These are phyloP conservation scores for Pestalotiopsis sp. DNA, from an alignment of 2,329 filamentous ascomycete genomes.

Conservation along the genomic window DNA sequence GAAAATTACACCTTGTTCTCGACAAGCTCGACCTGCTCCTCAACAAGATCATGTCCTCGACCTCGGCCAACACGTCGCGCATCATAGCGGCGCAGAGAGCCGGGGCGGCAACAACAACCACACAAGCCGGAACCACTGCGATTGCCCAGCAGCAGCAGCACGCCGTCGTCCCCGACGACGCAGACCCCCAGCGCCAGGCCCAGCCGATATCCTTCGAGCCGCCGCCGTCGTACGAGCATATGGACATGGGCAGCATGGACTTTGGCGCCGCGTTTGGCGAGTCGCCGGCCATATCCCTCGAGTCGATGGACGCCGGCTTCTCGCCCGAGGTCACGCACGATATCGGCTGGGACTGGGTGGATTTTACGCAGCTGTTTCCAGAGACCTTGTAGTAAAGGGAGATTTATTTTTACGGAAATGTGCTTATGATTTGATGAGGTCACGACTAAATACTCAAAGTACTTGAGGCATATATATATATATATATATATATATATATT, in stretches of 20 bases:
- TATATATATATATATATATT: too few relatives aligned
- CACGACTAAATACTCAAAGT: background rate
- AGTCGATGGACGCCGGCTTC: slow-evolving; percentile 1
- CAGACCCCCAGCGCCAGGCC: background rate
- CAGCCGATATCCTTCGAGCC: background rate
- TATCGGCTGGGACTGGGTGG: slow-evolving; percentile 15
- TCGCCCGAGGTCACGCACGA: slow-evolving; percentile 9
- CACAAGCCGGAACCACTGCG: background rate
- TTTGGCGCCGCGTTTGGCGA: slow-evolving; percentile 2
- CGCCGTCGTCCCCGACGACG: background rate
- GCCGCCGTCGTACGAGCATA: background rate
- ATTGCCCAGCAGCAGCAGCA: background rate
- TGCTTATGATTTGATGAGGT: background rate
- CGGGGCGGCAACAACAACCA: background rate
- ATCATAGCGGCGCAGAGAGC: background rate
- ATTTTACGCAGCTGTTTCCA: slow-evolving; percentile 14
- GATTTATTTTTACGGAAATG: too few relatives aligned
- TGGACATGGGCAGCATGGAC: background rate
- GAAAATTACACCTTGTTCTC: slow-evolving; percentile 7
- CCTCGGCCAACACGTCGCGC: background rate
- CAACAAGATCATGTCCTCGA: background rate
- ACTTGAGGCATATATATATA: background rate
- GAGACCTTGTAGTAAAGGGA: background rate
- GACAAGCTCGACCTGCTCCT: slow-evolving; percentile 3
- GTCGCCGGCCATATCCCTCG: background rate